Evolutionary conservation across 768 basidiomycete species (phyloP), one percentile per base, ranked within the genome.

Genomic region (Mycena polygramma): DNA sequence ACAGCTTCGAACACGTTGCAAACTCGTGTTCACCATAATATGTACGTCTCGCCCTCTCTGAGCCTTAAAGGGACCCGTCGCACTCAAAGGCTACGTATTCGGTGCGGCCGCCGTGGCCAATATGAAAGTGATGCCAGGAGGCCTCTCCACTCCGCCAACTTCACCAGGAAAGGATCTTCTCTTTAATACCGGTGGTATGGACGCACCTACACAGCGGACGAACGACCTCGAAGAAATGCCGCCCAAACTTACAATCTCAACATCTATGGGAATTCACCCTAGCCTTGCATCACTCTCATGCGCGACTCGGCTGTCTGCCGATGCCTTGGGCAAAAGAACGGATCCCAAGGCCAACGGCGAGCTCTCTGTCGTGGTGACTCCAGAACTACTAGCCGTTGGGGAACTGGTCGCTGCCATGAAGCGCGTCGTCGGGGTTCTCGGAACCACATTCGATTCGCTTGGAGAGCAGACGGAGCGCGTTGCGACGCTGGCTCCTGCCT

Each of bases 351-450:
- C 35, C n/a, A 66, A 51, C n/a, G 20, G 17, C 22, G 51, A 49
- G 36, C 54, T 49, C 13, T 63, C 60, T 9, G 46, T 60, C 24
- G 69, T 68, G 14, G 22, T 73, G 4, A 73, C 83, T 1, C 79
- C 81, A n/a, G 85, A 87, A 54, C 75, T 87, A 7, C 48, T 82
- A 4, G 83, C 82, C 6, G 78, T 88, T 36, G 83, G 83, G 10
- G 83, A 85, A n/a, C 73, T 88, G 17, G 81, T 88, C 22, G 72
- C 78, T 13, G 81, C 83, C 24, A 86, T 89, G 83, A 86, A 85
- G 66, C 74, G 77, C 20, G 84, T 86, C 7, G 73, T 89, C 7
- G 67, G 72, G 1, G 75, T 78, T 0, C 79, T 90, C 63, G 79
- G 83, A 3, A 73, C 75, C 15, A 84, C 86, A 1, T 85, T 89